phyloP scores from a whole-genome alignment of 179 eudicot genomes.

The Beta macrorhiza region DNA sequence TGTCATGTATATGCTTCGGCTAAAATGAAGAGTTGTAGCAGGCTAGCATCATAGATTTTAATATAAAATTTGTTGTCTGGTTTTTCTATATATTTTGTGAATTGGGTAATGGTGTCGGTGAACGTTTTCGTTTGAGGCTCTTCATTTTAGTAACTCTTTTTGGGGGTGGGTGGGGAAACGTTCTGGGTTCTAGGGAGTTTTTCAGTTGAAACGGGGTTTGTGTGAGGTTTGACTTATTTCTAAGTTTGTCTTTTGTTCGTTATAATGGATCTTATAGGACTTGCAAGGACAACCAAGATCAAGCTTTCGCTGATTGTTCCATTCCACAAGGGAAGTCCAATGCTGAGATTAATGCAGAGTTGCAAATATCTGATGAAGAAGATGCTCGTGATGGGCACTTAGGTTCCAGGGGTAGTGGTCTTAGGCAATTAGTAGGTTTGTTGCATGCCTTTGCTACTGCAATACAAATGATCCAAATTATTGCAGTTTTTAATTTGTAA shows the following conservation, averaged over 20 bases:
- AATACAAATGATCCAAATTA: not conserved
- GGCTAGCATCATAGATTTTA: not conserved
- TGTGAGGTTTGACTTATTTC: not conserved
- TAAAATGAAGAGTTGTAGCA: not conserved
- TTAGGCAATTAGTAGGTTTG: slow-evolving; percentile 52
- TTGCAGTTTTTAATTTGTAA: slow-evolving; percentile 5
- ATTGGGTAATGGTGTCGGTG: not conserved
- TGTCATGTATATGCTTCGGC: not conserved
- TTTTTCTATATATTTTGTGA: not conserved
- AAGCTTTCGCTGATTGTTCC: slow-evolving; percentile 79
- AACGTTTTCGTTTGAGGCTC: not conserved
- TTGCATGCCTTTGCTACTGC: slow-evolving; percentile 17
- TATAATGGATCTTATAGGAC: slow-evolving; percentile 49
- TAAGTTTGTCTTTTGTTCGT: slow-evolving; percentile 14
- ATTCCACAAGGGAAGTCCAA: slow-evolving; percentile 93
- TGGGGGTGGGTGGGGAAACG: not conserved
- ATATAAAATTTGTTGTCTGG: not conserved
- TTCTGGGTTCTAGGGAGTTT: slow-evolving; percentile 5
- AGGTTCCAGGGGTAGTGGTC: slow-evolving; percentile 41
- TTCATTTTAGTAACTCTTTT: not conserved
- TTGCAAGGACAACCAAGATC: slow-evolving; percentile 84
- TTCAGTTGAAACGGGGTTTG: not conserved
- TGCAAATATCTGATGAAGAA: slow-evolving; percentile 94
- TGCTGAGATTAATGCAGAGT: slow-evolving; percentile 81
- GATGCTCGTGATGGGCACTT: slow-evolving; percentile 46